Conservation (phyloP, 768 basidiomycete species). For the Termitomyces sp. region DNA sequence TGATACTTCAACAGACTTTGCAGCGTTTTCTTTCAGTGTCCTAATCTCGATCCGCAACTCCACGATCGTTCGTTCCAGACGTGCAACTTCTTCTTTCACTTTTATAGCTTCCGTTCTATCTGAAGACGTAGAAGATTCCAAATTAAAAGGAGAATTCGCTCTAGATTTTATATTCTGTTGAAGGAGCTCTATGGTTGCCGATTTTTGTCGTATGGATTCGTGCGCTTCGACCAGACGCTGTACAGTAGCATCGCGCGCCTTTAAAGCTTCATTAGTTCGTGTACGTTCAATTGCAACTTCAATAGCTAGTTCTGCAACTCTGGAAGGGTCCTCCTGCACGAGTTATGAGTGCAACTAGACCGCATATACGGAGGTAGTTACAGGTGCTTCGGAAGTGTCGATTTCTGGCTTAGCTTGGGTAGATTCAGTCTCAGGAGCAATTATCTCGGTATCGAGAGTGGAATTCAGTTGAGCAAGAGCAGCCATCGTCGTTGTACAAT, state of each 20-base stretch:
- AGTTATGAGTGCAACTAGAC: background rate
- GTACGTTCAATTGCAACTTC: constrained; percentile 48
- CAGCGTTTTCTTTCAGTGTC: constrained; percentile 21
- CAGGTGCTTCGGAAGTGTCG: constrained; percentile 13
- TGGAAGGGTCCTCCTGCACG: constrained; percentile 42
- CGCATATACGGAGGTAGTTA: constrained; percentile 12
- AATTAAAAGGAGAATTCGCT: constrained; percentile 6
- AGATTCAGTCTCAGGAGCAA: background rate
- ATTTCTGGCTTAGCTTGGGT: constrained; percentile 12
- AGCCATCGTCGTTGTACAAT: background rate
- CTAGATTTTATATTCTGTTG: constrained; percentile 22
- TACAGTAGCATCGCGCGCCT: constrained; percentile 58
- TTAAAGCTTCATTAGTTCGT: constrained; percentile 50
- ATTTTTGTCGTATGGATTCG: constrained; percentile 55
- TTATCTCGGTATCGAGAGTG: background rate
- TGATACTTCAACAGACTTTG: constrained; percentile 18
- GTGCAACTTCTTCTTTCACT: constrained; percentile 31
- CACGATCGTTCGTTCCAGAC: constrained; percentile 31
- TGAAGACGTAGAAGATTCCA: background rate
- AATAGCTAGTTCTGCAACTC: constrained; percentile 46
- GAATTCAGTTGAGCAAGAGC: background rate
- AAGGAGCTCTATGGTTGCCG: constrained; percentile 40
- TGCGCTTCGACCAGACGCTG: constrained; percentile 55
- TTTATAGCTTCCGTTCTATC: constrained; percentile 14
- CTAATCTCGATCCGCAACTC: constrained; percentile 31